These are phyloP conservation scores for Boletus calvinii DNA, from an alignment of 1,284 basidiomycete species.

Conservation along the genomic window DNA sequence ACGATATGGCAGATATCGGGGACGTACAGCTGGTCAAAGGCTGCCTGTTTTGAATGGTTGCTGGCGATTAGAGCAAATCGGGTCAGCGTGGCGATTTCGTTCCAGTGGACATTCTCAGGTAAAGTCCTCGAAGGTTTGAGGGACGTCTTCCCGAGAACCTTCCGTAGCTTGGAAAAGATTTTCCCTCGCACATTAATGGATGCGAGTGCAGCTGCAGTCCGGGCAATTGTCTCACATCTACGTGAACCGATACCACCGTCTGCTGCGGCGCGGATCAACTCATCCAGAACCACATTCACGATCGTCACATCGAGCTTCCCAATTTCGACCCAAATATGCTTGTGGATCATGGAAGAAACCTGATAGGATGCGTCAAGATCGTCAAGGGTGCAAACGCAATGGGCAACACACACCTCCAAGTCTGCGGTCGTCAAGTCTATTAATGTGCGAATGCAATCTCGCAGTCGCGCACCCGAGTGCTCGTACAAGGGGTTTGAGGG, in stretches of 20 bases:
- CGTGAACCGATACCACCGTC: slow-evolving; percentile 78
- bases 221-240: slow-evolving; percentile 73
- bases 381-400: neutral
- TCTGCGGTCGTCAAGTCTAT: slow-evolving; percentile 74
- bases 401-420: slow-evolving; percentile 50
- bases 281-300: slow-evolving; percentile 72
- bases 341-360: slow-evolving; percentile 69
- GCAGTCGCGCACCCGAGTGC: slow-evolving; percentile 65
- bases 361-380: slow-evolving; percentile 33
- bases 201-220: slow-evolving; percentile 71
- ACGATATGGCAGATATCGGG: slow-evolving; percentile 82
- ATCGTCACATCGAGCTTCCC: slow-evolving; percentile 64
- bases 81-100: slow-evolving; percentile 78
- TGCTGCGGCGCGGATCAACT: slow-evolving; percentile 75
- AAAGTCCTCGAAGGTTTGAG: slow-evolving; percentile 61
- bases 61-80: slow-evolving; percentile 72
- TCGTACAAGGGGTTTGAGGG: slow-evolving; percentile 67
- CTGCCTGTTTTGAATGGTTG: slow-evolving; percentile 61
- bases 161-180: slow-evolving; percentile 75
- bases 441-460: slow-evolving; percentile 76
- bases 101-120: slow-evolving; percentile 75
- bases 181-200: slow-evolving; percentile 78
- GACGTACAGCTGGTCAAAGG: slow-evolving; percentile 74
- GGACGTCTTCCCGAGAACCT: slow-evolving; percentile 73
- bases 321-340: slow-evolving; percentile 74